Evolutionary conservation across 2,329 filamentous ascomycete species (phyloP).

Genomic region (Ophiostoma sp.): DNA sequence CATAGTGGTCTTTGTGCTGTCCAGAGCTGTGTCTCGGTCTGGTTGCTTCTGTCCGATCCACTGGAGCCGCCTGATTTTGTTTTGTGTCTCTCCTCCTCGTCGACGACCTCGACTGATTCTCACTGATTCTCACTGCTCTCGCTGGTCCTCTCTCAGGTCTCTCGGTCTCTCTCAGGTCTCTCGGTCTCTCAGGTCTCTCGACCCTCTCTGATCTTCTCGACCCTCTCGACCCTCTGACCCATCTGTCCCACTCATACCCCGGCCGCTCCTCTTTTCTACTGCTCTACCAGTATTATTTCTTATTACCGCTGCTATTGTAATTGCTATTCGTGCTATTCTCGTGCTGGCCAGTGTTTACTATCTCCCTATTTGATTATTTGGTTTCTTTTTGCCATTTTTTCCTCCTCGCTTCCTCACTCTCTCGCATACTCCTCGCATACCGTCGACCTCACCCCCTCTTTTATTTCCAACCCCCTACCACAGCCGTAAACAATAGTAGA

Average conservation of each 20-base stretch:
- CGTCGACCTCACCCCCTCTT: neutral
- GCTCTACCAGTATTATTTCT: neutral
- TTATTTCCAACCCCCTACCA: slow-evolving; percentile 12
- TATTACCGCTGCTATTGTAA: neutral
- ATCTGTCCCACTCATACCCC: neutral
- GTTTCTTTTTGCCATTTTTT: neutral
- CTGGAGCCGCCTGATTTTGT: neutral
- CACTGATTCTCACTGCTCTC: neutral
- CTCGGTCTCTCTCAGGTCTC: no score
- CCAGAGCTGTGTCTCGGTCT: neutral
- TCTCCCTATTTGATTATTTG: neutral
- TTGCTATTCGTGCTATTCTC: neutral
- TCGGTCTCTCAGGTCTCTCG: no score
- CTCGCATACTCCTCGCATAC: neutral
- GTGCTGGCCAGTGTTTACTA: neutral
- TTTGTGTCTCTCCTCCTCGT: neutral
- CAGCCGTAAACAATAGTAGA: neutral
- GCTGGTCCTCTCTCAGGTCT: no score
- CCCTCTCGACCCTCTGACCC: neutral
- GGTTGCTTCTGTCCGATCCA: neutral
- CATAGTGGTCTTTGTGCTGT: neutral
- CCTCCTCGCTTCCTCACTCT: neutral
- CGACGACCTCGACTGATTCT: neutral
- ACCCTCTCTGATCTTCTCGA: neutral
- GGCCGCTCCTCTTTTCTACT: neutral